Evolutionary conservation across 345 rosid species (phyloP), one percentile per base, ranked within the genome.

Genomic region (Excoecaria agallocha): DNA sequence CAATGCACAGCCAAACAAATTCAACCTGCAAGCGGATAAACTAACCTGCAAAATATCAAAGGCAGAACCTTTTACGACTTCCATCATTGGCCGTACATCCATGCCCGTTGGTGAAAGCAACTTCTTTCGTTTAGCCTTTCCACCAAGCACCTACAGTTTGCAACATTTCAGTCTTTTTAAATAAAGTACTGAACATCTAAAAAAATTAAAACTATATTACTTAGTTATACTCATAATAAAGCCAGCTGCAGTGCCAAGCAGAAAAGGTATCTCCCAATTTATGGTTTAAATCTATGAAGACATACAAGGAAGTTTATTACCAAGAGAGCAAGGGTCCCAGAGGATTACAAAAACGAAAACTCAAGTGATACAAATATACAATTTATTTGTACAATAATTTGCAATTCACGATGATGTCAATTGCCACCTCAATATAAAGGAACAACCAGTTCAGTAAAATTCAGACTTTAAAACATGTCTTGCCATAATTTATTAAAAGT

Each of bases 51-150:
- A 83, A 70, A 89, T 88, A 30, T 88, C 92, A 75, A 94, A 94
- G 46, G 94, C 89, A 72, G 96, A 90, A 41, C 94, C 95, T 87
- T 94, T 92, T 7, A 91, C 98, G 41, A 92, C 97, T 84, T 95
- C 96, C 94, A 95, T 91, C 98, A 95, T 89, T 39, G 96, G 97
- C 72, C 97, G 81, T 61, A 91, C 99, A 82, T 92, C 97, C n/a
- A n/a, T 88, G 67, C 93, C 91, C 78, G 84, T 87, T 0, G 87
- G 93, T 20, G 98, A 92, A 17, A 92, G 88, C 86, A 95, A 82
- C 80, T 91, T 92, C 88, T 86, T 95, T 79, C 94, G 85, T 82
- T 85, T 89, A 62, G 97, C 99, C 56, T 82, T 92, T 79, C 99
- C 97, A 49, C 91, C 91, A 67, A 92, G 93, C 60, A 92, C 96